Evolutionary conservation across 306 rosid genomes (phyloP).

Genomic region (Ceratonia siliqua): DNA sequence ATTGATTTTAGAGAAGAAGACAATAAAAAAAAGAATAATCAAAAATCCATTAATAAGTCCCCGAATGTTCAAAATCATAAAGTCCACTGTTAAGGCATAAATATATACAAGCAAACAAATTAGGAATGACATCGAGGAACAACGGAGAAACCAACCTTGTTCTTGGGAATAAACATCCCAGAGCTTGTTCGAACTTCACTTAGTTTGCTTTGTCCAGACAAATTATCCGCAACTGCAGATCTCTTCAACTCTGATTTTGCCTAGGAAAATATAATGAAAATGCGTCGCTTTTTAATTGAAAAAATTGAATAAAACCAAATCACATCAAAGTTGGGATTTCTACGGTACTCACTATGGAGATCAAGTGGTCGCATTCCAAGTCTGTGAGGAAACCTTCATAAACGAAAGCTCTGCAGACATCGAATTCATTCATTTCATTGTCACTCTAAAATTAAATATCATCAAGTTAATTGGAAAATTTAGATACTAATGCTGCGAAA

Average conservation of each 20-base stretch:
- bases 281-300: background rate
- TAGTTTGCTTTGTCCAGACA: constrained; percentile 69
- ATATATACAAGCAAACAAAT: background rate
- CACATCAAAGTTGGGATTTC: background rate
- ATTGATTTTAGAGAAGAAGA: background rate
- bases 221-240: constrained; percentile 88
- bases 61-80: background rate
- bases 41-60: background rate
- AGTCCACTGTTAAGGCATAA: background rate
- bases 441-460: background rate
- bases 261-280: constrained; percentile 40
- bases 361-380: constrained; percentile 88
- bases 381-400: constrained; percentile 88
- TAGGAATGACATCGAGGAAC: background rate
- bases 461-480: background rate
- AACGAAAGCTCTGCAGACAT: constrained; percentile 77
- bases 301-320: background rate
- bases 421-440: constrained; percentile 12
- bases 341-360: constrained; percentile 72
- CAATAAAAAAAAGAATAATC: background rate
- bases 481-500: background rate
- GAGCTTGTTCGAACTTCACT: constrained; percentile 96
- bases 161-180: constrained; percentile 87
- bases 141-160: constrained; percentile 55
- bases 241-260: constrained; percentile 93